Evolutionary conservation across 2,329 filamentous ascomycete species (phyloP).

Genomic region (Penicillium sp.): DNA sequence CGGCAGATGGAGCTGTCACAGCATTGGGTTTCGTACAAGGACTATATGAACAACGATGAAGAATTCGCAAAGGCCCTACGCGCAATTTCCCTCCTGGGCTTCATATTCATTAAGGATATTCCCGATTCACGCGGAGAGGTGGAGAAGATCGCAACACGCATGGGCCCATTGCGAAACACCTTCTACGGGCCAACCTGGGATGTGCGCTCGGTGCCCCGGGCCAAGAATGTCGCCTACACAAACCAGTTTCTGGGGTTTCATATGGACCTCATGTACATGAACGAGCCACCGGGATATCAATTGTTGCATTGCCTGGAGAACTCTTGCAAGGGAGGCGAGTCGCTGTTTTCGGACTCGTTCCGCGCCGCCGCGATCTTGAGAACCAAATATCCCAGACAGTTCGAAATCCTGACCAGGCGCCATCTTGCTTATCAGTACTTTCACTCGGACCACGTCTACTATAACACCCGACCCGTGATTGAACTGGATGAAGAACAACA

Average conservation of each 20-base stretch:
- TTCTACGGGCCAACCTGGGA: slow-evolving; percentile 93
- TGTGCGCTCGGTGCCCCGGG: slow-evolving; percentile 74
- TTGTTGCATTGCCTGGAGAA: slow-evolving; percentile 87
- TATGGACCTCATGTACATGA: slow-evolving; percentile 88
- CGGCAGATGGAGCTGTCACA: slow-evolving; percentile 44
- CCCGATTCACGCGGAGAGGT: slow-evolving; percentile 67
- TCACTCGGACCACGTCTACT: slow-evolving; percentile 63
- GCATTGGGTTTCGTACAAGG: slow-evolving; percentile 62
- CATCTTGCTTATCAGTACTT: slow-evolving; percentile 65
- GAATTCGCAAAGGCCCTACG: slow-evolving; percentile 62
- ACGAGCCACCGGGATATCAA: slow-evolving; percentile 75
- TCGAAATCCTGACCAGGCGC: slow-evolving; percentile 41
- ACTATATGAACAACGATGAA: slow-evolving; percentile 63
- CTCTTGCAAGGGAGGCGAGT: slow-evolving; percentile 74
- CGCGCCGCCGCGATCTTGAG: slow-evolving; percentile 50
- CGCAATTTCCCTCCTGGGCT: slow-evolving; percentile 62
- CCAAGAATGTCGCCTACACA: slow-evolving; percentile 92
- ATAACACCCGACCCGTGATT: slow-evolving; percentile 57
- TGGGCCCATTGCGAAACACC: slow-evolving; percentile 77
- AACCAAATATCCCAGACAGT: slow-evolving; percentile 11
- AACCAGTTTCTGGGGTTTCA: slow-evolving; percentile 78
- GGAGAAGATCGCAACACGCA: slow-evolving; percentile 63
- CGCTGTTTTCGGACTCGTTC: slow-evolving; percentile 77
- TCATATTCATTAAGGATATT: slow-evolving; percentile 73
- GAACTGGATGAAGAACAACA: slow-evolving; percentile 28